A percentile compares a stretch with the other conserved stretches of the same genome.
Conservation (phyloP, 2,329 filamentous ascomycete species). For the Arthroderma uncinatum region DNA sequence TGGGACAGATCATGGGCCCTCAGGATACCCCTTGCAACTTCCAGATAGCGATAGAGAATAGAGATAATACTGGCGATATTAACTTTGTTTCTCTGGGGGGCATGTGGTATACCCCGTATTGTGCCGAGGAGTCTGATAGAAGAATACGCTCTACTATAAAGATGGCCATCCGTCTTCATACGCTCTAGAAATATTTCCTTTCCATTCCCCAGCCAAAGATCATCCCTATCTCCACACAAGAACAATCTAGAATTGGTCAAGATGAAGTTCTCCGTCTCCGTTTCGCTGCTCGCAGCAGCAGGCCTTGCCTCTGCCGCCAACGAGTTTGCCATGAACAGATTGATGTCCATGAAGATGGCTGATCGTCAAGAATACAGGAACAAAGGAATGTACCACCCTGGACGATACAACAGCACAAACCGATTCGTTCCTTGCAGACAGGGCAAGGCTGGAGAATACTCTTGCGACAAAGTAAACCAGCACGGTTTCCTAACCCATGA, state of each 20-base stretch:
- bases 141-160: neutral
- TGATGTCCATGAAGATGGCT: slow-evolving; percentile 16
- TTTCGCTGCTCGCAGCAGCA: slow-evolving; percentile 11
- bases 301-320: slow-evolving; percentile 9
- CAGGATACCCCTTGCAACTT: neutral
- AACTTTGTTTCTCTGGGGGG: neutral
- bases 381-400: slow-evolving; percentile 10
- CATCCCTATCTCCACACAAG: neutral
- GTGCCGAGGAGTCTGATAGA: neutral
- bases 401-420: slow-evolving; percentile 8
- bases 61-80: neutral
- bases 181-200: neutral
- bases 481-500: slow-evolving; percentile 32
- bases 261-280: slow-evolving; percentile 13
- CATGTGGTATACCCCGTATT: neutral
- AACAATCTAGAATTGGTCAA: slow-evolving; percentile 1
- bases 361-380: slow-evolving; percentile 9
- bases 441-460: slow-evolving; percentile 28
- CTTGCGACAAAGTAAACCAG: slow-evolving; percentile 32
- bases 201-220: neutral
- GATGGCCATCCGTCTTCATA: neutral
- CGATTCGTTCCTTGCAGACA: slow-evolving; percentile 18
- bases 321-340: slow-evolving; percentile 12
- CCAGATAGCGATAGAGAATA: neutral
- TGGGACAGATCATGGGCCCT: neutral